Conservation (phyloP, 2,329 filamentous ascomycete genomes). For the Pestalotiopsis sp. region DNA sequence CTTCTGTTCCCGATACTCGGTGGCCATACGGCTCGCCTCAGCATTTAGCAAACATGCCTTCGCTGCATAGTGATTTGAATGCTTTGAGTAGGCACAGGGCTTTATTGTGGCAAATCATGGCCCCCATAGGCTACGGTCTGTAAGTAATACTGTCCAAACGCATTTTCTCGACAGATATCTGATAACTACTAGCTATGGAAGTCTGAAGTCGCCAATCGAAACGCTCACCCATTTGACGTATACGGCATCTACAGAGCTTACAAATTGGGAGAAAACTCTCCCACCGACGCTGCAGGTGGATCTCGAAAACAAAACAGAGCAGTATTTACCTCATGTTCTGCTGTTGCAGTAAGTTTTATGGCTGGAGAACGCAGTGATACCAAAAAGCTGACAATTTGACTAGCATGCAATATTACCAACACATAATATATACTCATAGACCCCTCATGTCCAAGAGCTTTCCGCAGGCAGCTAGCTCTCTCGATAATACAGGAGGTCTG, state of each 20-base stretch:
- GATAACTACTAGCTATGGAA: not conserved
- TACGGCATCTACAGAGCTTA: not conserved
- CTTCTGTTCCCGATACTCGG: not conserved
- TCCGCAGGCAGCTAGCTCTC: not conserved
- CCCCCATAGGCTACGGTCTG: constrained; percentile 1
- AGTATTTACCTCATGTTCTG: not conserved
- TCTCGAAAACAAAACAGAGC: not conserved
- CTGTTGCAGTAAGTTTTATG: not conserved
- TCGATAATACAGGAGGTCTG: not conserved
- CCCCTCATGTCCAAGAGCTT: constrained; percentile 13
- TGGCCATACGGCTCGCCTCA: not conserved
- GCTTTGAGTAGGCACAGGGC: not conserved
- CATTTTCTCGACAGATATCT: not conserved
- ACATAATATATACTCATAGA: constrained; percentile 14
- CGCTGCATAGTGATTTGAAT: not conserved
- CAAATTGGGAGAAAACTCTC: not conserved
- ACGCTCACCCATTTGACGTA: not conserved
- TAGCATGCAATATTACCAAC: constrained; percentile 17
- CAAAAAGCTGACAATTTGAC: not conserved
- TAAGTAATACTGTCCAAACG: not conserved
- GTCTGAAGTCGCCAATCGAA: not conserved
- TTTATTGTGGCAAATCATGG: constrained; percentile 5
- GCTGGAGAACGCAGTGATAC: not conserved
- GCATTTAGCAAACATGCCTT: not conserved
- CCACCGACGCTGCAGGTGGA: not conserved